phyloP scores from a whole-genome alignment of 208 protist species.

The Kentomonas sorsogonicus region DNA sequence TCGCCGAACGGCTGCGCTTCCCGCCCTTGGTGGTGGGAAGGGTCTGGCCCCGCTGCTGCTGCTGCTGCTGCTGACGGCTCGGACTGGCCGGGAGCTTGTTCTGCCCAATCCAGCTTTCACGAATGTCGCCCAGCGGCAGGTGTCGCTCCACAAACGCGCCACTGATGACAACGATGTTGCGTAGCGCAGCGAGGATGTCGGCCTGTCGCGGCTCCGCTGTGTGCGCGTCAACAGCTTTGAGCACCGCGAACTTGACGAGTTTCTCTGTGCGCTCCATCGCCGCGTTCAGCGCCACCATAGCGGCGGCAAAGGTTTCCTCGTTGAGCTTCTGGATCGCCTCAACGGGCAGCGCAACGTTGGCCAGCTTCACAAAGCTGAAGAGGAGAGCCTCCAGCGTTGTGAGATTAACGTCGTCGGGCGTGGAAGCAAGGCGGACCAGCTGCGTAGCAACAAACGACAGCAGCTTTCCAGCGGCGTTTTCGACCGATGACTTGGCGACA shows the following conservation, averaged over 20 bases:
- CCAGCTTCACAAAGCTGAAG: constrained; percentile 47
- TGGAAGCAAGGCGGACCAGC: constrained; percentile 15
- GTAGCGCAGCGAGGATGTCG: constrained; percentile 41
- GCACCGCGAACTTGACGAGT: constrained; percentile 37
- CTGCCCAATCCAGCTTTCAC: constrained; percentile 59
- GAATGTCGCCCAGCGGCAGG: constrained; percentile 54
- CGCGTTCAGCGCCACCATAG: constrained; percentile 22
- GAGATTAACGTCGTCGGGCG: constrained; percentile 28
- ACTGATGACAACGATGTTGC: constrained; percentile 59
- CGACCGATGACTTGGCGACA: constrained; percentile 47
- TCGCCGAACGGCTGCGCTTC: constrained; percentile 14
- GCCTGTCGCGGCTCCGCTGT: constrained; percentile 33
- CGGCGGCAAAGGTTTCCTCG: constrained; percentile 48
- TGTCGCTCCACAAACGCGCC: constrained; percentile 52
- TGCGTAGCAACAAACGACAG: constrained; percentile 33
- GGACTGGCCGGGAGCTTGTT: constrained; percentile 35
- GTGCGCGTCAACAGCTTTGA: constrained; percentile 27
- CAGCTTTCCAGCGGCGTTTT: constrained; percentile 40
- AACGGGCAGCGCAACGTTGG: constrained; percentile 38
- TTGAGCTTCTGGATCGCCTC: constrained; percentile 65
- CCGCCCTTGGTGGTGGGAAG: no score
- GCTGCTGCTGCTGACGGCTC: constrained; percentile 9
- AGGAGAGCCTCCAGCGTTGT: constrained; percentile 69
- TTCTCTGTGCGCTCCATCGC: constrained; percentile 18
- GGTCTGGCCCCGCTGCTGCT: no score